A percentile compares a stretch with the other conserved stretches of the same genome.
phyloP scores from a whole-genome alignment of 2,329 filamentous ascomycete genomes.

The Lomentospora prolificans region DNA sequence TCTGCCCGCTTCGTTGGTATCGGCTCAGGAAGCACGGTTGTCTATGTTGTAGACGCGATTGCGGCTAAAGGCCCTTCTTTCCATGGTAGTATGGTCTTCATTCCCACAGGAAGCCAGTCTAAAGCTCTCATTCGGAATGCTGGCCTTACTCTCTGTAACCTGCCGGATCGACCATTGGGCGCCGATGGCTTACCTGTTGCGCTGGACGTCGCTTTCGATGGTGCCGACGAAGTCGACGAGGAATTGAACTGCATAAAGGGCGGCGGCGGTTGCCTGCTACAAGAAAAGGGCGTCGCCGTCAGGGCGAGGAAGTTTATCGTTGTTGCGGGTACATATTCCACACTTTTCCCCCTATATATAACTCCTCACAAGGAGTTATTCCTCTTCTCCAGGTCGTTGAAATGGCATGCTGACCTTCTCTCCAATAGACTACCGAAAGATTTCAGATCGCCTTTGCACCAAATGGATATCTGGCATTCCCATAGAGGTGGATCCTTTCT shows the following conservation, averaged over 20 bases:
- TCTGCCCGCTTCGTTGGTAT: slow-evolving; percentile 62
- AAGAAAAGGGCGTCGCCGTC: slow-evolving; percentile 91
- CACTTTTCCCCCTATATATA: neutral
- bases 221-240: slow-evolving; percentile 91
- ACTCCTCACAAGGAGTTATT: no score
- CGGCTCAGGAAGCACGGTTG: slow-evolving; percentile 71
- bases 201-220: slow-evolving; percentile 89
- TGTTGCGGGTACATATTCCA: slow-evolving; percentile 57
- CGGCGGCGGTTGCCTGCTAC: slow-evolving; percentile 92
- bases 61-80: slow-evolving; percentile 44
- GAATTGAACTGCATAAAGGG: slow-evolving; percentile 97
- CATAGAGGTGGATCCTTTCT: slow-evolving; percentile 84
- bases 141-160: slow-evolving; percentile 65
- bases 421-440: slow-evolving; percentile 78
- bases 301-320: slow-evolving; percentile 78
- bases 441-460: slow-evolving; percentile 62
- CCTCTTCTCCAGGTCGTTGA: no score
- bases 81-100: slow-evolving; percentile 63
- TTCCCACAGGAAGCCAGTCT: slow-evolving; percentile 87
- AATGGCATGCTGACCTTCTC: no score
- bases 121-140: slow-evolving; percentile 75
- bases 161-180: slow-evolving; percentile 61
- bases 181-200: slow-evolving; percentile 33
- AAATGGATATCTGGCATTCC: slow-evolving; percentile 73
- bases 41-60: slow-evolving; percentile 80